phyloP scores from a whole-genome alignment of 768 basidiomycete genomes.

The Mycena rebaudengoi region DNA sequence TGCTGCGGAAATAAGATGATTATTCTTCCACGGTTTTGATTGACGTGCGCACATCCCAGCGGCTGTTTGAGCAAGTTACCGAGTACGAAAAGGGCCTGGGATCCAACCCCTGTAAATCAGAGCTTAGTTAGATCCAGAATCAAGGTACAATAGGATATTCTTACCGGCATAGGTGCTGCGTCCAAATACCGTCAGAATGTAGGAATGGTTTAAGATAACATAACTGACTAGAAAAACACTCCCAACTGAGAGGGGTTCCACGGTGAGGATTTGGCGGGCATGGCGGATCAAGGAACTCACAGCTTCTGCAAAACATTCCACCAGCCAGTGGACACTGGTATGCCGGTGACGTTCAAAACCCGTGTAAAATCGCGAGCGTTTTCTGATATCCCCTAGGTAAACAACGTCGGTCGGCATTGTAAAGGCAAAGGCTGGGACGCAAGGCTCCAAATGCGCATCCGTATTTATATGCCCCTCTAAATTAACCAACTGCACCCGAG shows the following conservation, averaged over 20 bases:
- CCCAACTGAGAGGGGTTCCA: neutral
- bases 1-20: conserved; percentile 28
- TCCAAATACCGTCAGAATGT: too few relatives aligned
- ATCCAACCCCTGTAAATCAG: conserved; percentile 42
- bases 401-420: conserved; percentile 7
- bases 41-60: conserved; percentile 39
- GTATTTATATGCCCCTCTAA: too few relatives aligned
- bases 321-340: conserved; percentile 40
- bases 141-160: neutral
- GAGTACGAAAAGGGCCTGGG: conserved; percentile 45
- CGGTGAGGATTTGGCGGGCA: too few relatives aligned
- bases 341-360: conserved; percentile 45
- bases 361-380: conserved; percentile 35
- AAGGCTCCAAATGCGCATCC: too few relatives aligned
- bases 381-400: conserved; percentile 38
- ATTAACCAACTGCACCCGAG: too few relatives aligned
- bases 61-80: conserved; percentile 35
- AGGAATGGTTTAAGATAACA: too few relatives aligned
- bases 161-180: conserved; percentile 24
- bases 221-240: conserved; percentile 47
- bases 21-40: conserved; percentile 1
- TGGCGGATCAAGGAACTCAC: conserved; percentile 33
- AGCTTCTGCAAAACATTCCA: conserved; percentile 51
- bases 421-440: too few relatives aligned
- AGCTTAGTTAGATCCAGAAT: neutral